These are phyloP conservation scores for Colletotrichum abscissum DNA, from an alignment of 2,329 filamentous ascomycete species.

Conservation along the genomic window DNA sequence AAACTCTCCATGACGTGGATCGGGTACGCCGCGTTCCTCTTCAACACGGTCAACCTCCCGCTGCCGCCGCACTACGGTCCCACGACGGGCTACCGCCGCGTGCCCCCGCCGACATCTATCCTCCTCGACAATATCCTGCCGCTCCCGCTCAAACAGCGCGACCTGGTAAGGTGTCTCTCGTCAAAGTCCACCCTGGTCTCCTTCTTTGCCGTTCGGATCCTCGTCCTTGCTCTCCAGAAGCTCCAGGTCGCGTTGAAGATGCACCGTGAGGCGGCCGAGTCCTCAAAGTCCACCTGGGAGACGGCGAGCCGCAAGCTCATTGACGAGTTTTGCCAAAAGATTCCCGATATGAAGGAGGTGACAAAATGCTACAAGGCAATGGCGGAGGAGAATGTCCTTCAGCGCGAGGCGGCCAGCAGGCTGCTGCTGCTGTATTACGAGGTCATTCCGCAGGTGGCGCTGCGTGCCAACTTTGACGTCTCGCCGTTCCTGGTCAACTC, in stretches of 20 bases:
- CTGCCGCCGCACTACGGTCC: slow-evolving; percentile 80
- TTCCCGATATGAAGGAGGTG: slow-evolving; percentile 85
- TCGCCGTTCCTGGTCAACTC: slow-evolving; percentile 79
- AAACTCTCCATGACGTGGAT: slow-evolving; percentile 96
- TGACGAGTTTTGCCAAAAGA: slow-evolving; percentile 80
- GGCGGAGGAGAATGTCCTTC: slow-evolving; percentile 75
- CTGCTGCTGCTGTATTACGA: slow-evolving; percentile 88
- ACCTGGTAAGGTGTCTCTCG: slow-evolving; percentile 81
- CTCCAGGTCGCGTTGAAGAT: slow-evolving; percentile 72
- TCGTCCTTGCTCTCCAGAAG: slow-evolving; percentile 85
- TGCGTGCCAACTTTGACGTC: slow-evolving; percentile 89
- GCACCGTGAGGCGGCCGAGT: slow-evolving; percentile 60
- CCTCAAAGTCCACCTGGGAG: slow-evolving; percentile 67
- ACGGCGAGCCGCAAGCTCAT: slow-evolving; percentile 75
- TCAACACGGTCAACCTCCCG: slow-evolving; percentile 80
- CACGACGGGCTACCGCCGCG: slow-evolving; percentile 67
- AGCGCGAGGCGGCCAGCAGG: slow-evolving; percentile 82
- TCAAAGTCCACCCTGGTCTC: slow-evolving; percentile 82
- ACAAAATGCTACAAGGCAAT: slow-evolving; percentile 79
- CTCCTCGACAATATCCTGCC: slow-evolving; percentile 90
- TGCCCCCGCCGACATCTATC: slow-evolving; percentile 82
- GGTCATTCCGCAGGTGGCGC: slow-evolving; percentile 79
- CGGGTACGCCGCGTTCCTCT: slow-evolving; percentile 89
- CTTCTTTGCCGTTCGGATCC: slow-evolving; percentile 84
- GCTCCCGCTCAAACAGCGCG: slow-evolving; percentile 82